A percentile compares a stretch with the other conserved stretches of the same genome.
phyloP scores from a whole-genome alignment of 2,329 filamentous ascomycete species.

The Septoria petroselini region DNA sequence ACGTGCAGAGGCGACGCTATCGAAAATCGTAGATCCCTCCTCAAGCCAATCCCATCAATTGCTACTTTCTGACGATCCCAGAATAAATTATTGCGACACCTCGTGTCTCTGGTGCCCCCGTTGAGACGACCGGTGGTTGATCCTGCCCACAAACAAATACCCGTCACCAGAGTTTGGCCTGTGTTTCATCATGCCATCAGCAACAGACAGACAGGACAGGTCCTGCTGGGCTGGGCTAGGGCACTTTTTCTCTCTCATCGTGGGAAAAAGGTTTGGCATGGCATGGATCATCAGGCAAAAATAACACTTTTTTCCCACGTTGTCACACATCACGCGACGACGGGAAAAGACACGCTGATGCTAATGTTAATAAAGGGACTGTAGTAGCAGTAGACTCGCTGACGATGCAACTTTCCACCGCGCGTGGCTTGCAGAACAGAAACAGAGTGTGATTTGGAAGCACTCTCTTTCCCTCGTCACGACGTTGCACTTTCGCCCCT shows the following conservation, averaged over 20 bases:
- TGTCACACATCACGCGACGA: background rate
- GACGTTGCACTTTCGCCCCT: background rate
- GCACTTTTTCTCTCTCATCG: no score
- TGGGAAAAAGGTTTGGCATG: no score
- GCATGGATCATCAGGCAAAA: no score
- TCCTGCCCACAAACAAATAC: background rate
- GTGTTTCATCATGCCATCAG: constrained; percentile 12
- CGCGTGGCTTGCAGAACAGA: no score
- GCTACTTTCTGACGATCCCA: no score
- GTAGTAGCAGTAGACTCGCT: no score
- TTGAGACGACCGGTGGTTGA: background rate
- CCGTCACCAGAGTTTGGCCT: constrained; percentile 12
- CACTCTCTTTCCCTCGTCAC: background rate
- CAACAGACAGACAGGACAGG: no score
- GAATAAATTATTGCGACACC: constrained; percentile 6
- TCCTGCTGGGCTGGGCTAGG: no score
- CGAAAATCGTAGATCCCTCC: constrained; percentile 12
- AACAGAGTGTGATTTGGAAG: background rate
- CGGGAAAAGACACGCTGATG: no score
- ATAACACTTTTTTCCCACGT: background rate
- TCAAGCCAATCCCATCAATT: constrained; percentile 6
- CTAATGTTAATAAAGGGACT: no score
- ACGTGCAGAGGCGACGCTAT: constrained; percentile 5
- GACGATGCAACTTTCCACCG: background rate
- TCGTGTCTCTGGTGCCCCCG: background rate